Base-by-base conservation (phyloP, 2,329 filamentous ascomycete species). In the Thermoascus crustaceus region DNA sequence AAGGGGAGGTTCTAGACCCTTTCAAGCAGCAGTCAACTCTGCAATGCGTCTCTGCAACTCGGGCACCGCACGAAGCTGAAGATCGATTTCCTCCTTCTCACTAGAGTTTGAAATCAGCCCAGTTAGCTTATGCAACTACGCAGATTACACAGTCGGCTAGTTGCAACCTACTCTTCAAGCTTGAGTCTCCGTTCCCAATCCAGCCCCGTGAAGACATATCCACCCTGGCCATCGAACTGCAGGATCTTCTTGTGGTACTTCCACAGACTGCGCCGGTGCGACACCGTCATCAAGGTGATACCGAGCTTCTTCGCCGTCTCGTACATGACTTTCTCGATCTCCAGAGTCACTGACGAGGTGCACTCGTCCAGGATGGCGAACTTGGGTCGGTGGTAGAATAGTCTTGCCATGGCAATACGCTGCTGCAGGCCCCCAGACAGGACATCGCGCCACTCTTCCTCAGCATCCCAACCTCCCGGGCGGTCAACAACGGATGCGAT, bases 351-450 rank as follows among this genome's bases (percentile, higher is more conserved):
- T 34, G 80, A 86, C 38, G 82, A 88, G 5, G 91, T 98, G 63
- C 91, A 98, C 66, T 98, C 91, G 58, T 98, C 91, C 23, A 98
- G 70, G 47, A 98, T 98, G 7, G 91, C 91, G 59, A 94, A 96
- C 49, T 83, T 81, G 0, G 89, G 89, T 7, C 78, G 73, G 63
- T 96, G 89, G 63, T 96, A 96, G 63, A 95, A 95, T 11, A 94
- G 73, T 0, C 91, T 75, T 1, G 91, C 91, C 85, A 96, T 96
- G 41, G 91, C 91, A 14, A 98, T 85, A 34, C 91, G 82, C 67
- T 98, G 91, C 65, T 98, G 91, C 13, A 95, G 71, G 5, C 91
- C 91, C 8, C 85, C 86, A 0, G 85, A 94, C 18, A 98, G 74
- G 1, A 94, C 85, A 49, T 96, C 89, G 31, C 87, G 82, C 91